These are phyloP conservation scores for Chamaecrista fasciculata DNA, from an alignment of 306 rosid species.

Conservation along the genomic window DNA sequence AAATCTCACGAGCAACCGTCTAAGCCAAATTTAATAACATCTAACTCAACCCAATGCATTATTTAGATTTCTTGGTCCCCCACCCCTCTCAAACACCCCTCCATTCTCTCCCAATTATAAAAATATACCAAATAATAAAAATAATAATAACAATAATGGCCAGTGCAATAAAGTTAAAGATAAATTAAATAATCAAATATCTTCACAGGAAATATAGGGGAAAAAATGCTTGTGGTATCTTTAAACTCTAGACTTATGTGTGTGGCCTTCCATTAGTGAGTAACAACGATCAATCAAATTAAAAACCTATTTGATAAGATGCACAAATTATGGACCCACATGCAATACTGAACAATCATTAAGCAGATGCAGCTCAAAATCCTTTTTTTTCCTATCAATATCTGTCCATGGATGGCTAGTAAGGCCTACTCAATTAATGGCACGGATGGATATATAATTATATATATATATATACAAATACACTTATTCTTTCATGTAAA, in stretches of 20 bases:
- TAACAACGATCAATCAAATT: conserved; percentile 33
- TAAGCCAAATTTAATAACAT: conserved; percentile 36
- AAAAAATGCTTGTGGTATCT: conserved; percentile 17
- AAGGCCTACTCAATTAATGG: conserved; percentile 33
- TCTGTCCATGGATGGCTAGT: conserved; percentile 45
- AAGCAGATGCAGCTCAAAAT: conserved; percentile 12
- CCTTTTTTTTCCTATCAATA: conserved; percentile 23
- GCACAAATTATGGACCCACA: conserved; percentile 49
- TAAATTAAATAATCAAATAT: background rate
- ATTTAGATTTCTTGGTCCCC: conserved; percentile 62
- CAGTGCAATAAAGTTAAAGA: background rate
- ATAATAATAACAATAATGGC: background rate
- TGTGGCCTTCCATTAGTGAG: conserved; percentile 25
- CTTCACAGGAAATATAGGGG: background rate
- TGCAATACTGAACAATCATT: conserved; percentile 24
- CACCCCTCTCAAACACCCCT: conserved; percentile 32
- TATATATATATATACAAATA: too few relatives aligned
- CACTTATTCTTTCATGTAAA: too few relatives aligned
- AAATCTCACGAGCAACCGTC: conserved; percentile 85
- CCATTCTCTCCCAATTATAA: background rate
- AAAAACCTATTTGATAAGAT: conserved; percentile 44
- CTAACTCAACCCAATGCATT: conserved; percentile 45
- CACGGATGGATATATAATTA: conserved; percentile 22
- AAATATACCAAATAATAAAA: too few relatives aligned
- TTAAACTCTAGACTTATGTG: conserved; percentile 16